Evolutionary conservation across 495 filamentous ascomycete genomes (phyloP).

Genomic region (Penicillium paxilli): DNA sequence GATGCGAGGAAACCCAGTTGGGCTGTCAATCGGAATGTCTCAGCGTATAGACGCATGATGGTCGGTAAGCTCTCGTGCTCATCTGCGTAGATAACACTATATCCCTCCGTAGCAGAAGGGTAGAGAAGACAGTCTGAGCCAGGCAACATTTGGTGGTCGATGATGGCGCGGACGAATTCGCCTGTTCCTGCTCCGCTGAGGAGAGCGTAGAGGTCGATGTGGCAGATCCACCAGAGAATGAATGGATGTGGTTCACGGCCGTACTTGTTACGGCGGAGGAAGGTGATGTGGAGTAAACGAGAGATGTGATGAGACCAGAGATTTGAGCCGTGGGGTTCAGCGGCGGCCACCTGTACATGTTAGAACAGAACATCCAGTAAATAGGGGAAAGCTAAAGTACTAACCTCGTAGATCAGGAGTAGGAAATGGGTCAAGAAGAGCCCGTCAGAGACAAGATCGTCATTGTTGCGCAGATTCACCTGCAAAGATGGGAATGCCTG

Average conservation of each 20-base stretch:
- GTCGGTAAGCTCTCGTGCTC: slow-evolving; percentile 39
- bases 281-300: slow-evolving; percentile 52
- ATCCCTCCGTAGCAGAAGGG: slow-evolving; percentile 23
- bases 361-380: neutral
- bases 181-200: slow-evolving; percentile 54
- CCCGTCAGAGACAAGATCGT: slow-evolving; percentile 57
- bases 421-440: slow-evolving; percentile 60
- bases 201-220: slow-evolving; percentile 58
- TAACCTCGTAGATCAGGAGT: slow-evolving; percentile 60
- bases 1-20: slow-evolving; percentile 42
- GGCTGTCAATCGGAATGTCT: slow-evolving; percentile 41
- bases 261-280: slow-evolving; percentile 44
- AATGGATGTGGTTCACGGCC: slow-evolving; percentile 51
- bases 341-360: slow-evolving; percentile 42
- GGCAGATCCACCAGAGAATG: slow-evolving; percentile 56
- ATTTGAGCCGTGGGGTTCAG: slow-evolving; percentile 44
- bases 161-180: slow-evolving; percentile 48
- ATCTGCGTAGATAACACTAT: slow-evolving; percentile 34
- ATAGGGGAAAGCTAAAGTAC: neutral
- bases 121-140: slow-evolving; percentile 34
- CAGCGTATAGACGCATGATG: slow-evolving; percentile 45
- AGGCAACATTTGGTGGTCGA: slow-evolving; percentile 52
- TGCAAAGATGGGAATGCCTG: slow-evolving; percentile 53
- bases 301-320: slow-evolving; percentile 58
- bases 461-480: slow-evolving; percentile 40